Conservation (phyloP, 2,329 filamentous ascomycete genomes). For the Cryphonectria nitschkei region DNA sequence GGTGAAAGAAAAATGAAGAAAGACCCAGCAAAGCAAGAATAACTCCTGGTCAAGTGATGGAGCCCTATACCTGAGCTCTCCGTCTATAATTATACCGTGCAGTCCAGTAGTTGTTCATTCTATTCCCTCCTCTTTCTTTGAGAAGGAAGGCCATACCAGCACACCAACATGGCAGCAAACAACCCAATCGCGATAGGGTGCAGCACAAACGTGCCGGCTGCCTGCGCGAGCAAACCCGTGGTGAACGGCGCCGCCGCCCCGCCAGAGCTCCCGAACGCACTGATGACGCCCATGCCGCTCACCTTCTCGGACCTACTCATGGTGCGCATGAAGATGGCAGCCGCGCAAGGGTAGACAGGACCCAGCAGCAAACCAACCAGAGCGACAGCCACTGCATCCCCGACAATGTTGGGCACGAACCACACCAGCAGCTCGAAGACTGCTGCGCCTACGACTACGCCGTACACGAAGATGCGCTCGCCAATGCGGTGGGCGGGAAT, state of each 20-base stretch:
- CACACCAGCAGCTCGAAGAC: conserved; percentile 78
- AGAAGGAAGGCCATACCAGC: conserved; percentile 65
- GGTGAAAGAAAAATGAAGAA: neutral
- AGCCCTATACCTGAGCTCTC: neutral
- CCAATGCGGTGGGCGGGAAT: conserved; percentile 69
- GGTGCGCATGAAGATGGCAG: conserved; percentile 63
- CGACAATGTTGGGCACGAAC: conserved; percentile 75
- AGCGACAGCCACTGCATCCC: conserved; percentile 67
- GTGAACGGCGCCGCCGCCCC: conserved; percentile 70
- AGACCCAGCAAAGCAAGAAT: neutral
- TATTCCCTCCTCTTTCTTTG: conserved; percentile 64
- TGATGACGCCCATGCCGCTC: conserved; percentile 68
- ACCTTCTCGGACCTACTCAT: conserved; percentile 64
- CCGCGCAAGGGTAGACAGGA: conserved; percentile 77
- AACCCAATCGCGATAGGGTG: conserved; percentile 69
- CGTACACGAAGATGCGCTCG: conserved; percentile 70
- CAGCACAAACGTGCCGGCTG: conserved; percentile 64
- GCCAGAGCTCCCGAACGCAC: conserved; percentile 70
- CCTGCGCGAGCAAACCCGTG: conserved; percentile 66
- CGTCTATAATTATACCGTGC: neutral
- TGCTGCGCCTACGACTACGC: conserved; percentile 62
- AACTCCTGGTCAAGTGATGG: neutral
- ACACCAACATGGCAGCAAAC: conserved; percentile 66
- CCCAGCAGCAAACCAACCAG: conserved; percentile 77
- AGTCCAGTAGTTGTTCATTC: neutral